phyloP scores from a whole-genome alignment of 768 basidiomycete species.

The Amanita molliuscula region DNA sequence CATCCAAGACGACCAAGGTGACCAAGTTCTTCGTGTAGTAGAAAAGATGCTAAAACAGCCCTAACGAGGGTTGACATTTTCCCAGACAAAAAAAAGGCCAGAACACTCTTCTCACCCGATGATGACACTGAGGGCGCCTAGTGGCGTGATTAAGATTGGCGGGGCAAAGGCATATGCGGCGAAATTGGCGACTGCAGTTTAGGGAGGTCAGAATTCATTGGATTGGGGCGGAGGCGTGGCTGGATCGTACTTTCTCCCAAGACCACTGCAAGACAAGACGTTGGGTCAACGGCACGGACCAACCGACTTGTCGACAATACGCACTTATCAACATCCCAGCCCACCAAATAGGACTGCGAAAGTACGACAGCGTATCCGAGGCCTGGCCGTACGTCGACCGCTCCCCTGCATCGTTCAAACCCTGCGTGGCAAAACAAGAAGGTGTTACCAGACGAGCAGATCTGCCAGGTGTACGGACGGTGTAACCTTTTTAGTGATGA shows the following conservation, averaged over 20 bases:
- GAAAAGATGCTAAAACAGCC: conserved; percentile 87
- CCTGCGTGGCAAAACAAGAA: conserved; percentile 36
- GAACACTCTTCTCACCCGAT: conserved; percentile 54
- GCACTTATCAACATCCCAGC: conserved; percentile 84
- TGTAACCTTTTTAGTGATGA: conserved; percentile 95
- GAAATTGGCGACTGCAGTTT: conserved; percentile 65
- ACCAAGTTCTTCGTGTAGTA: conserved; percentile 89
- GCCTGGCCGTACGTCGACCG: conserved; percentile 41
- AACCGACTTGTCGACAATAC: conserved; percentile 23
- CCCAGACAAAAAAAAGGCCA: not conserved
- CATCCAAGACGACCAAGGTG: conserved; percentile 87
- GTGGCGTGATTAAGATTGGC: conserved; percentile 93
- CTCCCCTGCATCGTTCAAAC: conserved; percentile 77
- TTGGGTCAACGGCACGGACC: not conserved
- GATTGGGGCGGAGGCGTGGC: not conserved
- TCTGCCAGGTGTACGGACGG: not conserved
- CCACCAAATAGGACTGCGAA: conserved; percentile 96
- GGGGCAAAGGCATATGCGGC: conserved; percentile 97
- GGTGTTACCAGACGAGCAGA: not conserved
- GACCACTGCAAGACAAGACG: conserved; percentile 50
- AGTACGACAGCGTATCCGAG: conserved; percentile 78
- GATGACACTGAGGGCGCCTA: conserved; percentile 94
- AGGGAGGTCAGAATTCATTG: conserved; percentile 3
- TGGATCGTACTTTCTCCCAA: conserved; percentile 70
- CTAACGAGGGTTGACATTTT: conserved; percentile 28